Evolutionary conservation across 1,284 basidiomycete genomes (phyloP), one percentile per base, ranked within the genome.

Genomic region (Cerioporus squamosus): DNA sequence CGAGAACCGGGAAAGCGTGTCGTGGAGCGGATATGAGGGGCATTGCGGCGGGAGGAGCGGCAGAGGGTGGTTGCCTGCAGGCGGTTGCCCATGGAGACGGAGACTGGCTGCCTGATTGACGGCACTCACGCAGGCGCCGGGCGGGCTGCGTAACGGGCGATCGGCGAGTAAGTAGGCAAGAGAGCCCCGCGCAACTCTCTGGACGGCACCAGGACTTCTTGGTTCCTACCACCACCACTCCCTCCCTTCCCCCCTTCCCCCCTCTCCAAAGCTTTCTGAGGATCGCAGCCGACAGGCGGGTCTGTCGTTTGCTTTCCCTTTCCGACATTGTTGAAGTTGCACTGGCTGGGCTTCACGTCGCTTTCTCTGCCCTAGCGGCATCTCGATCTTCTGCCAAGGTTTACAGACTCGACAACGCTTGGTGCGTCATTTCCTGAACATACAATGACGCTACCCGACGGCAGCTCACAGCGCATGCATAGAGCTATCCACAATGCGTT

Each of bases 291-390:
- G 59, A 51, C 62, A 79, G 82, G 84, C 85, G 76, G 84, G 82
- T 71, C 84, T 82, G 73, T 73, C 66, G 60, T 68, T 38, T 70
- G 68, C 69, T 53, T 61, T 53, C 49, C 33, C 24, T 44, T 59
- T 53, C n/a, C 46, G 29, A 52, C 44, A 53, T 46, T 38, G 53
- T 53, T 60, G 63, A 68, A 66, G 66, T 64, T 64, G 64, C 62
- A 62, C 67, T 70, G 70, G 70, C 65, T 68, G 64, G 66, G 57
- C 62, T 61, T 59, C 56, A 61, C 57, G 63, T 66, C 68, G 69
- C 68, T 70, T 60, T 65, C 55, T 66, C 70, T 29, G 77, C 81
- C 81, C 81, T 72, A 79, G 82, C 66, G 82, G 80, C 78, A 69
- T 72, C 70, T 45, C 29, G 45, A 60, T 61, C 60, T 64, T 63